Base-by-base conservation (phyloP, 2,329 filamentous ascomycete genomes). In the Raffaelea ambrosiae region DNA sequence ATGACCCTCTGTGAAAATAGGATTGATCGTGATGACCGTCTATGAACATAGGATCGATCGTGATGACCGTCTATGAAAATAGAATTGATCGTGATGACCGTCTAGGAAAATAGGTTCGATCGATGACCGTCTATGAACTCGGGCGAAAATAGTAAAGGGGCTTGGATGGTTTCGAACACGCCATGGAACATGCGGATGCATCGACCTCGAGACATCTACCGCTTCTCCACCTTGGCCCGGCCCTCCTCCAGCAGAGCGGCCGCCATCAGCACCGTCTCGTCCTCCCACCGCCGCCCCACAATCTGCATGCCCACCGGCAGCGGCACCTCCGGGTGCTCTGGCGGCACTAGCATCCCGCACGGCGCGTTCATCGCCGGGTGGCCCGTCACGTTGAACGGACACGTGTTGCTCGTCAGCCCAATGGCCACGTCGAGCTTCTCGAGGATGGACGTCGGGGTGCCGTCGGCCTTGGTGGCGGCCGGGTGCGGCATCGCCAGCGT, bases 311-410 rank as follows among this genome's bases (percentile, higher is more conserved):
- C 59, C 14, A 64, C 54, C 1, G 62, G 61, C 31, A 63, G 48
- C 16, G 45, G 36, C 18, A 51, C 59, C 9, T 51, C 53, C 10
- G 50, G 50, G 1, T 45, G 49, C 5, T 53, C 55, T 3, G 44
- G 48, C 3, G 47, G 55, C 11, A 40, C 40, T 0, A 53, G 55
- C 50, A 55, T 61, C 3, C 69, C 58, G 22, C 65, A 66, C 5
- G 72, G 72, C 42, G 76, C 67, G 43, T 59, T 68, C 57, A 76
- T 55, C 0, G 63, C 72, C 3, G 71, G 71, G 58, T 76, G 72
- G 0, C 71, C 72, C 2, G 70, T 74, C 2, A 68, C 58, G 58
- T 76, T 74, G 56, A 75, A 75, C 3, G 67, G 65, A 35, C 63
- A 64, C 0, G 71, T 69, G 44, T 70, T 73, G 50, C 66, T 59